Evolutionary conservation across 768 basidiomycete species (phyloP).

Genomic region (Rubroboletus satanas): DNA sequence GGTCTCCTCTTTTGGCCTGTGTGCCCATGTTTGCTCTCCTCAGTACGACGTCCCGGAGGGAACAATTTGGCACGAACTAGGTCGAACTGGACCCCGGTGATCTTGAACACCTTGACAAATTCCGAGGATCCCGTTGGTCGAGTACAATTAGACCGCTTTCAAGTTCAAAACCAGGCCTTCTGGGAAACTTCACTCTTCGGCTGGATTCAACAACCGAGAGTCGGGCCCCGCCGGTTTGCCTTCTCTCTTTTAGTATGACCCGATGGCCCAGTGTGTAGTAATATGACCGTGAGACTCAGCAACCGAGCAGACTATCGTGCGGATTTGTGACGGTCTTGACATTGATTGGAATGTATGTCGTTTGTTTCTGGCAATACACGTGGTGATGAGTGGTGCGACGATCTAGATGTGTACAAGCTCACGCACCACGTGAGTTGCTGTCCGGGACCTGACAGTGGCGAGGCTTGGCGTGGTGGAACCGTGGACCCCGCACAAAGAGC

Average conservation of each 20-base stretch:
- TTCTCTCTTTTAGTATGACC: neutral
- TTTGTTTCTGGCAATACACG: neutral
- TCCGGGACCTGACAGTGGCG: neutral
- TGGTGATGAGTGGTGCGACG: neutral
- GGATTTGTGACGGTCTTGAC: neutral
- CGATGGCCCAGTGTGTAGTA: neutral
- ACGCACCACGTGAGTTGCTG: neutral
- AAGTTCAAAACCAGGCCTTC: neutral
- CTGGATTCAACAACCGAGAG: neutral
- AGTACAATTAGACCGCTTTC: neutral
- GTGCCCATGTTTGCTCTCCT: neutral
- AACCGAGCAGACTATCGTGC: neutral
- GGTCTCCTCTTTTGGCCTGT: neutral
- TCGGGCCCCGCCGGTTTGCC: neutral
- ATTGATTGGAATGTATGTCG: neutral
- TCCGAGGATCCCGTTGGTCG: neutral
- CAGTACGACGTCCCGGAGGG: no score
- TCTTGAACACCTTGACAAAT: neutral
- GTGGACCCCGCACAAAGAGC: slow-evolving; percentile 10
- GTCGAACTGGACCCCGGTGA: neutral
- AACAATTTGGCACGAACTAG: neutral
- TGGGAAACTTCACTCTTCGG: neutral
- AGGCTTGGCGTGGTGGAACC: neutral
- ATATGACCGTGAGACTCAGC: neutral
- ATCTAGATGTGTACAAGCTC: neutral